Conservation (phyloP, 495 filamentous ascomycete species). For the Talaromyces trachyspermus region DNA sequence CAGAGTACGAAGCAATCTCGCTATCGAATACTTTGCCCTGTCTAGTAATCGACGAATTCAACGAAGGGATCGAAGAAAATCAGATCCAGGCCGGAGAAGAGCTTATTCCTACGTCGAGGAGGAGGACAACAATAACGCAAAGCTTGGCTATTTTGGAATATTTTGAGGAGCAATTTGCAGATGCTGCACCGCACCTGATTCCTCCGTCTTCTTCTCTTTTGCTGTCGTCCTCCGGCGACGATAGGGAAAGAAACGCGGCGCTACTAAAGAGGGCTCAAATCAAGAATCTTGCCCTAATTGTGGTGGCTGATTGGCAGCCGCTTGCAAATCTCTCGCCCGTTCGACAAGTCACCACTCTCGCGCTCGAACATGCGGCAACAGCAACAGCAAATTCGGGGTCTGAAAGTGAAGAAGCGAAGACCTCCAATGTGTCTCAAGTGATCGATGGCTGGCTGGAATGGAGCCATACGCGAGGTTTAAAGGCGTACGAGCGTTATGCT, state of each 20-base stretch:
- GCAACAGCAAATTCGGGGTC: neutral
- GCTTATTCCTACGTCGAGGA: neutral
- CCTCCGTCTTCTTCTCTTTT: neutral
- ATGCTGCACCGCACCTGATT: neutral
- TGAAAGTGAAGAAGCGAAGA: neutral
- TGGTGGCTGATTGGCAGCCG: neutral
- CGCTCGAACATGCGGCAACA: neutral
- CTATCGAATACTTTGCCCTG: neutral
- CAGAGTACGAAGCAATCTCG: neutral
- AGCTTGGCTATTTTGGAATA: neutral
- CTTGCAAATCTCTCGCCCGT: neutral
- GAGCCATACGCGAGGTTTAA: conserved; percentile 2
- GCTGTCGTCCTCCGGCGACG: neutral
- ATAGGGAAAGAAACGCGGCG: neutral
- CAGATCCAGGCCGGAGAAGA: neutral
- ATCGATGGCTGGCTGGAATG: conserved; percentile 2
- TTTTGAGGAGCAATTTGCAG: neutral
- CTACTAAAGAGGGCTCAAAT: neutral
- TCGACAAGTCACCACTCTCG: neutral
- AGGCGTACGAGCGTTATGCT: neutral
- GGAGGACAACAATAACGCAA: neutral
- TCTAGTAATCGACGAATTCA: neutral
- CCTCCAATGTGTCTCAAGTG: neutral
- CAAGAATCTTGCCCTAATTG: neutral
- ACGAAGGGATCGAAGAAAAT: neutral